Conservation (phyloP, 805 yeast genomes). For the Ogataea sp. region DNA sequence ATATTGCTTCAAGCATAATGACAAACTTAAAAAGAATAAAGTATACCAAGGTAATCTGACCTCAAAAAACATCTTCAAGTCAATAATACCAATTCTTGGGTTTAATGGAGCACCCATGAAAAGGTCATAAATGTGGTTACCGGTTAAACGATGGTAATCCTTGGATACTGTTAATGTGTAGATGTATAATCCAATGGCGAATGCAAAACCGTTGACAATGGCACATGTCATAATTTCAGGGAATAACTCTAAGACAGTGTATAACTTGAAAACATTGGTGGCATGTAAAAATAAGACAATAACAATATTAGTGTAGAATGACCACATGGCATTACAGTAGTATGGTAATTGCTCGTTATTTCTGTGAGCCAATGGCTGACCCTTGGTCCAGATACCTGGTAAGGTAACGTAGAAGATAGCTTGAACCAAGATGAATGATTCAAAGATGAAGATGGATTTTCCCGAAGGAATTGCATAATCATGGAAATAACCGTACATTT, state of each 20-base stretch:
- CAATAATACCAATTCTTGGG: conserved; percentile 89
- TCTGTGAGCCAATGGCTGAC: conserved; percentile 83
- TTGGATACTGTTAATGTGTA: conserved; percentile 56
- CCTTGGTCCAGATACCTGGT: conserved; percentile 94
- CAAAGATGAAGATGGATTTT: conserved; percentile 63
- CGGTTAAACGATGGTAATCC: conserved; percentile 87
- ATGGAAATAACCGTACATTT: conserved; percentile 35
- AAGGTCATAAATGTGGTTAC: conserved; percentile 81
- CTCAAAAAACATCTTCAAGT: conserved; percentile 94
- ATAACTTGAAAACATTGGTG: conserved; percentile 65
- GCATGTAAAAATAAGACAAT: conserved; percentile 58
- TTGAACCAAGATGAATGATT: conserved; percentile 63
- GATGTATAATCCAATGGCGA: conserved; percentile 63
- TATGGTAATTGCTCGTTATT: conserved; percentile 79
- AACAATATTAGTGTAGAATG: conserved; percentile 64
- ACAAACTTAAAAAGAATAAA: conserved; percentile 66
- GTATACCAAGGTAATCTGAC: conserved; percentile 97
- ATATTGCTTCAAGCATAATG: conserved; percentile 69
- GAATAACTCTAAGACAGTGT: conserved; percentile 69
- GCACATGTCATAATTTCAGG: conserved; percentile 93
- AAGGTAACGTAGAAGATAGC: conserved; percentile 67
- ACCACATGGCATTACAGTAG: conserved; percentile 85
- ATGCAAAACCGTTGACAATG: conserved; percentile 65
- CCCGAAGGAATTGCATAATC: conserved; percentile 52
- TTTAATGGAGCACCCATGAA: conserved; percentile 98